Evolutionary conservation across 768 basidiomycete genomes (phyloP), one percentile per base, ranked within the genome.

Genomic region (Russula compacta): DNA sequence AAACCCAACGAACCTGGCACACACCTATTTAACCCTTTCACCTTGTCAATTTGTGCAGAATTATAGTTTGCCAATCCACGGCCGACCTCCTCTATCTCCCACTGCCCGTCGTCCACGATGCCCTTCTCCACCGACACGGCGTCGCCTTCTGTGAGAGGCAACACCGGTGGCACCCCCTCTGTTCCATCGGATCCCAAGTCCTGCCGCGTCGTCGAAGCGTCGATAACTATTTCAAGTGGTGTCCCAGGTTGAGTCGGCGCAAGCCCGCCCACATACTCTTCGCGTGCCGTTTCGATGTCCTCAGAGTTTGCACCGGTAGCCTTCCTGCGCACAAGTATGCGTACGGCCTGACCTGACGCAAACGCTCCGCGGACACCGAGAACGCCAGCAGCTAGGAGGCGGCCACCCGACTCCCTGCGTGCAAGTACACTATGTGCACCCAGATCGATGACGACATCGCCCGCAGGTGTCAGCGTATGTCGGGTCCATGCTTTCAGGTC

Each of bases 401-500:
- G 81, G 7, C 95, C 95, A 14, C 95, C 95, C 4, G 90, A 92
- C 69, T 92, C 87, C 33, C 87, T 82, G 54, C 86, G 83, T 11
- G 87, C 85, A 57, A 98, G 80, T 39, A 97, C 93, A 29, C 81
- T 78, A 69, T 94, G 86, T 0, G 97, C 97, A 10, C 97, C 95
- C 17, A 82, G 72, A 71, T 97, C 94, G 65, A 98, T 87, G 69
- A 95, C 78, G 46, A 98, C 83, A 46, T 83, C 86, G 0, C 97
- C 97, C 0, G 95, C 83, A 0, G 95, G 89, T 61, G 84, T 84
- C 15, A 98, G 78, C 0, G 95, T 98, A 72, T 99, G 94, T n/a
- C 86, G 84, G 33, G 95, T 95, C 97, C 97, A 99, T 57, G 90
- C 85, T 68, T 98, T 95, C 51, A 97, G 81, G 68, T 97, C 95